These are phyloP conservation scores for Myxozyma neglecta DNA, from an alignment of 805 yeast species.

Conservation along the genomic window DNA sequence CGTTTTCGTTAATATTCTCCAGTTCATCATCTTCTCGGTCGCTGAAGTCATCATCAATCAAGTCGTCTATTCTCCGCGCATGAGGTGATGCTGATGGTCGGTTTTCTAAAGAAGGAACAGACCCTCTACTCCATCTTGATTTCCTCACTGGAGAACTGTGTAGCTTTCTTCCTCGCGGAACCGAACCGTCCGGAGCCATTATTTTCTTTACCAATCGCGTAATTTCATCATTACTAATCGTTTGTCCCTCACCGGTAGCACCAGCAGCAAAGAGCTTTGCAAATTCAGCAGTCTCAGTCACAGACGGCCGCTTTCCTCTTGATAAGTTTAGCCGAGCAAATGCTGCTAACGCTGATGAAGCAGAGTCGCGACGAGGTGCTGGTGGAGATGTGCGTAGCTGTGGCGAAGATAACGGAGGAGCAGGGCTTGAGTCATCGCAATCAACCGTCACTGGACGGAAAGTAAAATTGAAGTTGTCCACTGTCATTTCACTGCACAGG, in stretches of 20 bases:
- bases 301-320: conserved; percentile 7
- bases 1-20: neutral
- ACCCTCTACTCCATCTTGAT: neutral
- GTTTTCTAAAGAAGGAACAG: neutral
- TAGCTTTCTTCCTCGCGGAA: neutral
- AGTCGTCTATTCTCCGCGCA: neutral
- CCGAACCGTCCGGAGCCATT: neutral
- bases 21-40: neutral
- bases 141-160: neutral
- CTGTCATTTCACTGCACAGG: neutral
- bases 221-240: neutral
- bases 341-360: conserved; percentile 10
- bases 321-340: conserved; percentile 13
- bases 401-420: conserved; percentile 4
- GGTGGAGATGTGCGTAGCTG: neutral
- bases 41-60: neutral
- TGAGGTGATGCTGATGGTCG: conserved; percentile 3
- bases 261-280: conserved; percentile 6
- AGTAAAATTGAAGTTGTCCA: neutral
- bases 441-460: neutral
- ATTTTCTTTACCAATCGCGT: conserved; percentile 3
- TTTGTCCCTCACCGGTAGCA: conserved; percentile 3
- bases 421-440: neutral
- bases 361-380: conserved; percentile 10
- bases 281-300: conserved; percentile 6